These are phyloP conservation scores for Suhomyces kunorum DNA, from an alignment of 1,139 yeast genomes.

Conservation along the genomic window DNA sequence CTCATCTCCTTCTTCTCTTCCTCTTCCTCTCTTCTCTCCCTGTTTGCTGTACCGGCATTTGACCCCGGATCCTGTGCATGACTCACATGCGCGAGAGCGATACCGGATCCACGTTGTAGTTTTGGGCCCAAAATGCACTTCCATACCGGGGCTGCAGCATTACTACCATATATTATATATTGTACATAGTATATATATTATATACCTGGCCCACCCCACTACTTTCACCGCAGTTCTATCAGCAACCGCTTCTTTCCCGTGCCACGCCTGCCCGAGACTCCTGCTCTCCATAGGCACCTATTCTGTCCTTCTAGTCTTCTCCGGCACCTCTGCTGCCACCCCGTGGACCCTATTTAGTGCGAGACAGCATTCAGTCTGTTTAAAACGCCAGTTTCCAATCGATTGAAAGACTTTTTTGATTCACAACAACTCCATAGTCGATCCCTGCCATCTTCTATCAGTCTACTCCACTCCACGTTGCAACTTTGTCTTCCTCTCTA, in stretches of 20 bases:
- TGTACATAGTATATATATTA: too few species aligned
- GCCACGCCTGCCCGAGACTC: too few species aligned
- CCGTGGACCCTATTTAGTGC: too few species aligned
- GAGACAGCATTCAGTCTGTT: too few species aligned
- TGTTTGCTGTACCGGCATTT: not conserved
- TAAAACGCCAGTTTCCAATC: too few species aligned
- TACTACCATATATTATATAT: not conserved
- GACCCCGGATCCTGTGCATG: slow-evolving; percentile 4
- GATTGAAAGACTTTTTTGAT: too few species aligned
- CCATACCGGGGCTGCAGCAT: not conserved
- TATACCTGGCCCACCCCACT: slow-evolving; percentile 2
- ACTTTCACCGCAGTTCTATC: not conserved
- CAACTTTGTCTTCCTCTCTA: slow-evolving; percentile 1
- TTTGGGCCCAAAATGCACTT: not conserved
- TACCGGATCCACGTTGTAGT: slow-evolving; percentile 8
- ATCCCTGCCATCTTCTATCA: not conserved
- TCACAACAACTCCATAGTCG: too few species aligned
- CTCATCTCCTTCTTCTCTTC: not conserved
- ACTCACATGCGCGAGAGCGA: slow-evolving; percentile 13
- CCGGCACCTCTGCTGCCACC: too few species aligned
- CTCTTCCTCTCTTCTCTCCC: not conserved
- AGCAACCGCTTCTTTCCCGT: too few species aligned
- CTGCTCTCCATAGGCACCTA: too few species aligned
- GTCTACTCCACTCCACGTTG: slow-evolving; percentile 7
- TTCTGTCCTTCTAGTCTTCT: too few species aligned